Evolutionary conservation across 75 land plant species (phyloP), one percentile per base, ranked within the genome.

Genomic region (Sequoia sempervirens): DNA sequence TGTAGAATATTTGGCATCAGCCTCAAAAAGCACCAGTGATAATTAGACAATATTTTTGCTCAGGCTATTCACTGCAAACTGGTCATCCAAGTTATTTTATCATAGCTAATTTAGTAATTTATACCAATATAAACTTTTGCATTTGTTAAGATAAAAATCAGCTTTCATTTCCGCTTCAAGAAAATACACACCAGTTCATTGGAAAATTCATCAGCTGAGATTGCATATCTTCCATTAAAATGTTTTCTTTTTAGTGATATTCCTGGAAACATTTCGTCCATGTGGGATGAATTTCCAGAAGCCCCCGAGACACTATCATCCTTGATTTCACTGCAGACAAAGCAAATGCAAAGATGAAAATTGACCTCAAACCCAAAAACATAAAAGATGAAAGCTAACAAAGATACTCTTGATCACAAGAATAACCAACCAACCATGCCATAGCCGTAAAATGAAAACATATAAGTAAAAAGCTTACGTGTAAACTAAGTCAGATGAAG

Each of bases 201-300:
- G 50, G 93, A 91, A 84, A 98, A 98, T 53, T 96, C 95, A 54
- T 92, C 93, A 28, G 97, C 90, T 58, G 93, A 86, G 81, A 98
- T 90, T 56, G 99, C 99, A 90, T 95, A 96, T 88, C 84, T 98
- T 69, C 99, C 99, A 86, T 53, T 41, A 87, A 98, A 96, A 20
- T 88, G 86, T 90, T 98, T 96, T 85, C 76, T 93, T 38, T 90
- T 93, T 85, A 98, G 87, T 38, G 84, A 85, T 53, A 98, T 75
- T 26, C 88, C 79, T 83, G 93, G 92, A 3, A 82, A 72, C n/a
- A 87, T 76, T 66, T 81, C 87, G 54, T 83, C 90, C 18, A 88
- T 91, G 3, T 73, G 84, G 73, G 53, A 34, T 40, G 43, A 43
- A 54, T 46, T 84, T 68, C 85, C 87, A 85, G 85, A 87, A 30